Conservation (phyloP, 2,329 filamentous ascomycete genomes). For the Calonectria leucothoes region DNA sequence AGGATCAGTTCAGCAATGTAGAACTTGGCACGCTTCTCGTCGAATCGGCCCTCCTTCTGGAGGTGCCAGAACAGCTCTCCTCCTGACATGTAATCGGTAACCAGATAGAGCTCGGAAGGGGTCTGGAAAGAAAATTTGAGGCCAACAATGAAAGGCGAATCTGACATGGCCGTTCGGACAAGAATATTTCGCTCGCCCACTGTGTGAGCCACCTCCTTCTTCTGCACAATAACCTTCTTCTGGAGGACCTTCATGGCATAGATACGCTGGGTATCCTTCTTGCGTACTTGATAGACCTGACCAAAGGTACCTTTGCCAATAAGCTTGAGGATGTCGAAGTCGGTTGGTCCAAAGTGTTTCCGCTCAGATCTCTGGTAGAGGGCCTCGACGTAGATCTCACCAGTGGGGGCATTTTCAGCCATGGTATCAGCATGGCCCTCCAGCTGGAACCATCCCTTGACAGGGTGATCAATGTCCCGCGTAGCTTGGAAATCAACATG, state of each 20-base stretch:
- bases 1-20: constrained; percentile 98
- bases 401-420: constrained; percentile 79
- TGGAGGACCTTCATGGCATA: constrained; percentile 99
- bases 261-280: constrained; percentile 94
- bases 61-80: constrained; percentile 99
- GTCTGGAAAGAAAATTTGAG: constrained; percentile 99
- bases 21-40: constrained; percentile 95
- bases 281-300: constrained; percentile 97
- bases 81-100: constrained; percentile 99
- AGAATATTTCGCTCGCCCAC: constrained; percentile 97
- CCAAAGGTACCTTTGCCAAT: constrained; percentile 99
- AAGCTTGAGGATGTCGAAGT: constrained; percentile 95
- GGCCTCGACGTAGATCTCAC: constrained; percentile 90
- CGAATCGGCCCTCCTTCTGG: constrained; percentile 95
- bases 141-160: constrained; percentile 97
- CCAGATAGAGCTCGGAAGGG: constrained; percentile 94
- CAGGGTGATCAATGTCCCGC: constrained; percentile 73
- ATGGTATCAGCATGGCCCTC: constrained; percentile 79
- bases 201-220: constrained; percentile 98
- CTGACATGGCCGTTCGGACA: constrained; percentile 93
- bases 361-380: constrained; percentile 88
- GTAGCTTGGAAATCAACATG: constrained; percentile 84
- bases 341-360: constrained; percentile 92
- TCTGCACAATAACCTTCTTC: constrained; percentile 99
- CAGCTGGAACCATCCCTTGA: constrained; percentile 88